Evolutionary conservation across 305 asterid species (phyloP), one percentile per base, ranked within the genome.

Genomic region (Solanum hybrid): DNA sequence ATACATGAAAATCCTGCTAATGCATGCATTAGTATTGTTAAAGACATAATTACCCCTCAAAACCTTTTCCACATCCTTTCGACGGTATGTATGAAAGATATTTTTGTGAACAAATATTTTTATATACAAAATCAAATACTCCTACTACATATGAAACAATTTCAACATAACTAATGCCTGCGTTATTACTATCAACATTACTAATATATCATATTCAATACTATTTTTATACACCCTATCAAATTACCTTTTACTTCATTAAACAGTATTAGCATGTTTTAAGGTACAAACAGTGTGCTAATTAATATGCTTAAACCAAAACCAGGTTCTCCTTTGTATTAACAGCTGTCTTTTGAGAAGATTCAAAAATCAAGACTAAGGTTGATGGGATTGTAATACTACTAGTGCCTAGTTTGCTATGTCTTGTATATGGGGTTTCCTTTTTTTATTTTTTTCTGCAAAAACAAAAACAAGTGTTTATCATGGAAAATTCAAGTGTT

Each of bases 231-330:
- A 19, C 69, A 0, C 5, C 22, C 22, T 45, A 45, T 45, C 22
- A 45, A 45, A 45, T 14, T 3, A 15, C 2, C 31, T 10, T 24
- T 69, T 69, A 10, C 78, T 88, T 86, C 14, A 89, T 42, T 84
- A 90, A n/a, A 7, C 35, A 80, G 69, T 80, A 38, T 80, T 38
- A 80, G 69, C 69, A 80, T 26, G 86, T 80, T 38, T 79, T 38
- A 80, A 80, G 86, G 86, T 37, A 77, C 89, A 77, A 93, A 91
- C 93, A 82, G 89, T 71, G 95, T 91, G 95, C 95, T 78, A 36
- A 78, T 35, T 36, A 78, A 78, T 35, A 19, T 85, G n/a, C 66
- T 92, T 42, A 71, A 24, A 87, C 86, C 24, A 72, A 81, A 90
- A 89, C 86, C 85, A 24, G 29, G 77, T 31, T 66, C 73, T 78